Percentiles rank a stretch among this genome's conserved stretches.
Conservation (phyloP, 371 early-diverging fungal species). For the Mucor lusitanicus region DNA sequence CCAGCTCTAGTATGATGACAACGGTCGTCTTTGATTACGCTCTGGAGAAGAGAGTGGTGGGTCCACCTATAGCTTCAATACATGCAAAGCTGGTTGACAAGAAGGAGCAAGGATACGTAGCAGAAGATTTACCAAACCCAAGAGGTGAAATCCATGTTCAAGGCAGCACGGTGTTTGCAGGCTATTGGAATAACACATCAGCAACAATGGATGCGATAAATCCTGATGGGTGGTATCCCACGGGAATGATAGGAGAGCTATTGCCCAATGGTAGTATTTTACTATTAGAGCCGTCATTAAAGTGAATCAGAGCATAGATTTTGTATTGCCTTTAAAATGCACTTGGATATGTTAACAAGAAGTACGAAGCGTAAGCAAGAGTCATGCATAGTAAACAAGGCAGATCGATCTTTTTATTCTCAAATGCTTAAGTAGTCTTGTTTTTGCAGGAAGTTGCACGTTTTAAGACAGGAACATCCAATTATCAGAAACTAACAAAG, state of each 20-base stretch:
- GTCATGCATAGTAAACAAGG: no score
- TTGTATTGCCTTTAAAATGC: no score
- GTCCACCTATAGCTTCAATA: conserved; percentile 61
- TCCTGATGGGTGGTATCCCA: conserved; percentile 76
- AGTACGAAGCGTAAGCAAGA: no score
- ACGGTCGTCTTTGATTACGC: conserved; percentile 46
- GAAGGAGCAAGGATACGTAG: conserved; percentile 45
- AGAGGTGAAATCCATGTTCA: conserved; percentile 63
- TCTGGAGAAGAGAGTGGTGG: conserved; percentile 37
- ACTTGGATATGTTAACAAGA: no score
- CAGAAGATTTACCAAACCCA: conserved; percentile 66
- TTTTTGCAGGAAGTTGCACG: no score
- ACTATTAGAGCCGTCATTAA: not conserved
- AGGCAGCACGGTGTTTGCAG: conserved; percentile 39
- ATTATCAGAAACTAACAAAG: no score
- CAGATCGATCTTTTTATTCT: no score
- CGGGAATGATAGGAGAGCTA: conserved; percentile 73
- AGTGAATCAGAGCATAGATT: no score
- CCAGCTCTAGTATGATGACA: conserved; percentile 45
- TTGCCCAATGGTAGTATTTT: conserved; percentile 56
- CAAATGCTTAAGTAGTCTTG: no score
- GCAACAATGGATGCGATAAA: conserved; percentile 39
- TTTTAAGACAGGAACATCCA: no score
- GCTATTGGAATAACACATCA: conserved; percentile 51
- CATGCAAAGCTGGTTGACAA: conserved; percentile 82